phyloP scores from a whole-genome alignment of 192 early-diverging fungal species.

The Rhizoclosmatium globosum region DNA sequence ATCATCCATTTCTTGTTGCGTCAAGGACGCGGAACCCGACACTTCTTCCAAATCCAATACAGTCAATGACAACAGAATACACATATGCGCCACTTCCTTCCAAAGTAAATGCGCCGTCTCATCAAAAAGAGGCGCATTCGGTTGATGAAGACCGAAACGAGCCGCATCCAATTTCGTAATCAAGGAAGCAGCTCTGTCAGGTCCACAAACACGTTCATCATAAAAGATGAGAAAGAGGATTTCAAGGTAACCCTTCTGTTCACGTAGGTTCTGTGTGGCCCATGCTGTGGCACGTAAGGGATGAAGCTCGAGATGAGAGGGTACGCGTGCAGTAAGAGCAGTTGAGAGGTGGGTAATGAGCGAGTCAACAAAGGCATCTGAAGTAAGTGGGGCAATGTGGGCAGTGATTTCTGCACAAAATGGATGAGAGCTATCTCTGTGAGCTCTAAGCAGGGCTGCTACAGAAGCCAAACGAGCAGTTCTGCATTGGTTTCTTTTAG shows the following conservation, averaged over 20 bases:
- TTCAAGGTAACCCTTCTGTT: constrained; percentile 49
- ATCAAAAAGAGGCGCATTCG: constrained; percentile 48
- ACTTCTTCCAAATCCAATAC: constrained; percentile 38
- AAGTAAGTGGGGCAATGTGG: background rate
- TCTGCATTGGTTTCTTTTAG: background rate
- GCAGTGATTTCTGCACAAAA: background rate
- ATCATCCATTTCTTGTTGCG: constrained; percentile 10
- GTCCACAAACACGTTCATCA: constrained; percentile 2
- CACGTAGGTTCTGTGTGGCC: constrained; percentile 50
- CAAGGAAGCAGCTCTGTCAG: constrained; percentile 6
- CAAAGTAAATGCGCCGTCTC: constrained; percentile 29
- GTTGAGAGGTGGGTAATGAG: background rate
- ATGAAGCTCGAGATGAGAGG: constrained; percentile 35
- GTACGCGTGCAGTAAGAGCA: constrained; percentile 12
- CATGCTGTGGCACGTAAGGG: constrained; percentile 40
- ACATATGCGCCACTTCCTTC: constrained; percentile 43
- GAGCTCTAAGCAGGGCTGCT: constrained; percentile 40
- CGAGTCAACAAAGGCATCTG: background rate
- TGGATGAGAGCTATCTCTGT: constrained; percentile 19
- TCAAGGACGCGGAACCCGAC: background rate
- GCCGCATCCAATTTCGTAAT: constrained; percentile 15
- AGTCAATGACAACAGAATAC: constrained; percentile 43
- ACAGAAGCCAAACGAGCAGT: constrained; percentile 19
- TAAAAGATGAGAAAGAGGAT: constrained; percentile 53
- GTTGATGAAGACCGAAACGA: constrained; percentile 46